Evolutionary conservation across 2,329 filamentous ascomycete species (phyloP), one percentile per base, ranked within the genome.

Genomic region (Nemania serpens): DNA sequence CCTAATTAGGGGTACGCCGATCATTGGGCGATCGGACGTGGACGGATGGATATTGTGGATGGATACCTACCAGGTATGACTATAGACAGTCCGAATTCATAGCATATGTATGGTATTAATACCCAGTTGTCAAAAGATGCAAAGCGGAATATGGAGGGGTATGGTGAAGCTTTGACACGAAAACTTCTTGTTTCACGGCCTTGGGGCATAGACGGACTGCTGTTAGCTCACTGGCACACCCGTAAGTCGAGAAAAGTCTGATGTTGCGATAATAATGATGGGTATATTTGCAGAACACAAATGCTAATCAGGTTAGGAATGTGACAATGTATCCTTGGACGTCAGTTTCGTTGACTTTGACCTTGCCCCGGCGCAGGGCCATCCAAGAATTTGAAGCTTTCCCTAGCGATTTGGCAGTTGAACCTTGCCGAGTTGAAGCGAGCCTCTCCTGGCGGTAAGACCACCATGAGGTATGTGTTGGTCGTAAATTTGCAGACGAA

Each of bases 401-500:
- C 88, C 47, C 92, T 84, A 0, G 93, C 93, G 60, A 96, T 89
- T 76, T 91, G 88, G 66, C 94, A 95, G 73, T 97, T 97, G 66
- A 97, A 82, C 75, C 95, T 87, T 12, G 93, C 93, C 55, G 91
- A 88, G 70, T 98, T 97, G 80, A 96, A 96, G 5, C 91, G 85
- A 18, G 91, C 91, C 76, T 98, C 94, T 22, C 93, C 93, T 0
- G 94, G 93, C 0, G 95, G 93, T 66, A 97, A 86, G 37, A 96
- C 89, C 9, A 96, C 91, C 71, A 96, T 91, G 62, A 99, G 88
- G 72, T 98, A 98, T 2, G 95, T 99, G 76, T 99, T 99, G 55
- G 95, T 96, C 2, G 95, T 99, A 68, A 99, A 93, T 68, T 96
- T 91, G 66, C 93, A 91, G 66, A 97, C 91, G 74, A 98, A 97